phyloP scores from a whole-genome alignment of 2,329 filamentous ascomycete species.

The Fusarium circinatum region DNA sequence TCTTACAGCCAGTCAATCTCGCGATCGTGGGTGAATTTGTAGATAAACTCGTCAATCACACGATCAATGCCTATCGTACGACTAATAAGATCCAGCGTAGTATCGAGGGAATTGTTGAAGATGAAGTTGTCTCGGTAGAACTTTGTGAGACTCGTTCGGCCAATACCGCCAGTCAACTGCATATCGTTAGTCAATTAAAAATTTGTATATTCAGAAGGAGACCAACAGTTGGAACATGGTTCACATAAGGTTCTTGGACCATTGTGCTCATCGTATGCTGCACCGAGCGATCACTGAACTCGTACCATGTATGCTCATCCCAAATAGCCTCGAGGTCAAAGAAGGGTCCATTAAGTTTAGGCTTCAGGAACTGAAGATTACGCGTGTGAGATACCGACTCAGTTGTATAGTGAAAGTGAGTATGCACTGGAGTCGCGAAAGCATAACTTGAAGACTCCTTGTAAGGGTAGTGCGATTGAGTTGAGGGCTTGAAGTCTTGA shows the following conservation, averaged over 20 bases:
- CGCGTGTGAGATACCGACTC: constrained; percentile 74
- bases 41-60: constrained; percentile 77
- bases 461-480: background rate
- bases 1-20: constrained; percentile 75
- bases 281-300: constrained; percentile 76
- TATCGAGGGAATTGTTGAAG: constrained; percentile 76
- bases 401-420: constrained; percentile 60
- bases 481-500: background rate
- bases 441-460: constrained; percentile 43
- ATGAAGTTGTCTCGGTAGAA: constrained; percentile 83
- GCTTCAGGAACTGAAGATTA: constrained; percentile 72
- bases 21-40: constrained; percentile 70
- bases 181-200: background rate
- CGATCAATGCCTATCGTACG: constrained; percentile 78
- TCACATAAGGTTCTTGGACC: constrained; percentile 82
- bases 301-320: constrained; percentile 79
- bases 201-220: constrained; percentile 2
- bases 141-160: constrained; percentile 67
- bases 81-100: constrained; percentile 73
- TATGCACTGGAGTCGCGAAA: constrained; percentile 61
- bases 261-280: constrained; percentile 82
- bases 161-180: constrained; percentile 73
- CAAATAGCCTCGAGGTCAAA: constrained; percentile 82
- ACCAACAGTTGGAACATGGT: constrained; percentile 74
- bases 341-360: constrained; percentile 68